These are phyloP conservation scores for Spathaspora sp. DNA, from an alignment of 805 yeast genomes.

Conservation along the genomic window DNA sequence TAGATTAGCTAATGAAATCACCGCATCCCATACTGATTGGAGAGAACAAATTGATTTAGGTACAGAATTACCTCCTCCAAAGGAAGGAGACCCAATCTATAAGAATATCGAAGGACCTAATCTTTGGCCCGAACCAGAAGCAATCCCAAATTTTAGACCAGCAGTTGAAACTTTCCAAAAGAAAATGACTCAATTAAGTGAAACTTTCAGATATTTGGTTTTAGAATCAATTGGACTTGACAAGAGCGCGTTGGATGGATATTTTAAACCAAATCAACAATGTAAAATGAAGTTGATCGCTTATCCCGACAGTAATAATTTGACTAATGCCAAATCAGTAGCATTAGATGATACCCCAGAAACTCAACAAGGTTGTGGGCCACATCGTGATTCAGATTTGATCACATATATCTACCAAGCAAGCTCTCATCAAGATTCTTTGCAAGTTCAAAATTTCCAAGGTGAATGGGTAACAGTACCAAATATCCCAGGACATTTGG, in stretches of 20 bases:
- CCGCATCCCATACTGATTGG: conserved; percentile 52
- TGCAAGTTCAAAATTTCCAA: conserved; percentile 52
- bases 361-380: conserved; percentile 53
- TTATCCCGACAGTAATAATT: conserved; percentile 45
- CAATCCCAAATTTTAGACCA: conserved; percentile 42
- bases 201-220: conserved; percentile 42
- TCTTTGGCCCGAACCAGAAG: conserved; percentile 44
- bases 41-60: conserved; percentile 63
- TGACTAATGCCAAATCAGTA: conserved; percentile 15
- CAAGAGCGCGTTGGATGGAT: conserved; percentile 40
- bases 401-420: conserved; percentile 61
- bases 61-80: conserved; percentile 45
- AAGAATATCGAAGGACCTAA: conserved; percentile 56
- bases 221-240: conserved; percentile 55
- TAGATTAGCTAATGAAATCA: conserved; percentile 53
- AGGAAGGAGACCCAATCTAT: conserved; percentile 37
- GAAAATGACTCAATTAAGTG: conserved; percentile 43
- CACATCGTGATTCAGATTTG: conserved; percentile 65
- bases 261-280: conserved; percentile 50
- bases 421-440: conserved; percentile 42
- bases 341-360: conserved; percentile 26
- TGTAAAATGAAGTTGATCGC: conserved; percentile 52
- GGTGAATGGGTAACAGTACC: conserved; percentile 58
- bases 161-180: conserved; percentile 40
- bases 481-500: conserved; percentile 45